Evolutionary conservation across 805 yeast species (phyloP), one percentile per base, ranked within the genome.

Genomic region (Candida silvicultrix): DNA sequence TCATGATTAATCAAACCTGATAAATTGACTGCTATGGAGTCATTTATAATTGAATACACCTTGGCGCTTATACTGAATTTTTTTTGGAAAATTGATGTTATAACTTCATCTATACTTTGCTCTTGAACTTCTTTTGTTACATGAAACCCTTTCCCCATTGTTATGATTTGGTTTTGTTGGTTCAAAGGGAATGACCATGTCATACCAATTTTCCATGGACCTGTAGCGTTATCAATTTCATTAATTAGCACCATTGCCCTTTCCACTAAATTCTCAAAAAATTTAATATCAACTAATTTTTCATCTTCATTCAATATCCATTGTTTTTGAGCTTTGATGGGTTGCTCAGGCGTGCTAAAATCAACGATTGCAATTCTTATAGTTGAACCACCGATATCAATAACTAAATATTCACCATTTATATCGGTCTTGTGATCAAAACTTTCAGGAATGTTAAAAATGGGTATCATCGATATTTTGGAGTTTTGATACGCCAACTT

Each of bases 111-210:
- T 31, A 82, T 57, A 45, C 77, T 74, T 21, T 60, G 47, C 35
- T 69, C 66, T 45, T 61, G 59, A 8, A 76, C 55, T 18, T 75
- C 80, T 1, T 40, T 40, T 7, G 69, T 53, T 44, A 82, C 56
- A 11, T 57, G 54, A 65, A 74, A 83, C 1, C 87, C 87, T 62
- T 83, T 83, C n/a, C 83, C 78, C 63, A 80, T 78, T 36, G 71
- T 69, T 16, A 68, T 62, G 36, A 83, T 70, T 38, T 64, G 36
- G 65, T 66, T 53, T 0, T 67, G 59, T 44, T 72, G 69, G 22
- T 65, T 64, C 31, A 77, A 60, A 0, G 85, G 82, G 59, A 80
- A 80, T 6, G 80, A 74, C 81, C 83, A 77, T 5, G 81, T 71
- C 36, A 79, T 57, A 4, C 81, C 83, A 11, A 73, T 60, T 2